Conservation (phyloP, 1,139 yeast genomes). For the Ashbya aceris region DNA sequence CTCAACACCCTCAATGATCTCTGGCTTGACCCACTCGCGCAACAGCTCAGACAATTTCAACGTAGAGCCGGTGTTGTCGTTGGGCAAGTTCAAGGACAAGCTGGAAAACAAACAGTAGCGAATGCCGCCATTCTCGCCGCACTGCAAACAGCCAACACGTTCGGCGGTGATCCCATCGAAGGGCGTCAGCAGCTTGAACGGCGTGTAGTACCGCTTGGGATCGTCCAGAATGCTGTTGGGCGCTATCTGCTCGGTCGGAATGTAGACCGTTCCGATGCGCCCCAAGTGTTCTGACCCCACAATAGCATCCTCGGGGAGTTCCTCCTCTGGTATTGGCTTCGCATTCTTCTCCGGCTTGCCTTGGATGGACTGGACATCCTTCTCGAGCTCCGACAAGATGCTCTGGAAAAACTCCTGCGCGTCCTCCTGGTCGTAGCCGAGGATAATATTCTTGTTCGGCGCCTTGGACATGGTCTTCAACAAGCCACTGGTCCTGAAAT, state of each 20-base stretch:
- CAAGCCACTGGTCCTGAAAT: slow-evolving; percentile 58
- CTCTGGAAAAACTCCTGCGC: slow-evolving; percentile 91
- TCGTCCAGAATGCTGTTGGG: slow-evolving; percentile 38
- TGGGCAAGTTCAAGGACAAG: slow-evolving; percentile 59
- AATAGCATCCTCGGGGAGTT: slow-evolving; percentile 27
- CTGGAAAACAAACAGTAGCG: slow-evolving; percentile 77
- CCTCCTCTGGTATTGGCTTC: slow-evolving; percentile 18
- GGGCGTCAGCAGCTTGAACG: slow-evolving; percentile 64
- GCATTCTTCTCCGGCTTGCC: slow-evolving; percentile 10
- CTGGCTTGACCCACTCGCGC: slow-evolving; percentile 68
- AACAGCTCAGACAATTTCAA: slow-evolving; percentile 49
- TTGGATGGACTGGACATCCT: slow-evolving; percentile 35
- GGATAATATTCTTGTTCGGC: slow-evolving; percentile 64
- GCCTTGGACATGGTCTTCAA: slow-evolving; percentile 69
- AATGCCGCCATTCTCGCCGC: slow-evolving; percentile 92
- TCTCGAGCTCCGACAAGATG: slow-evolving; percentile 62
- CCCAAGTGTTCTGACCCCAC: slow-evolving; percentile 48
- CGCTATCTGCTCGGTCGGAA: slow-evolving; percentile 66
- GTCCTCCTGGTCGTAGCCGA: slow-evolving; percentile 86
- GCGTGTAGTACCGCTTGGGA: slow-evolving; percentile 34
- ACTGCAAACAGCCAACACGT: slow-evolving; percentile 76
- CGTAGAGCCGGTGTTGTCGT: slow-evolving; percentile 34
- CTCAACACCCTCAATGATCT: slow-evolving; percentile 83
- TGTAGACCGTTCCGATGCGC: slow-evolving; percentile 49
- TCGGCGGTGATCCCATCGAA: slow-evolving; percentile 84